Conservation (phyloP, 148 eudicot genomes). For the Rhododendron williamsianum region DNA sequence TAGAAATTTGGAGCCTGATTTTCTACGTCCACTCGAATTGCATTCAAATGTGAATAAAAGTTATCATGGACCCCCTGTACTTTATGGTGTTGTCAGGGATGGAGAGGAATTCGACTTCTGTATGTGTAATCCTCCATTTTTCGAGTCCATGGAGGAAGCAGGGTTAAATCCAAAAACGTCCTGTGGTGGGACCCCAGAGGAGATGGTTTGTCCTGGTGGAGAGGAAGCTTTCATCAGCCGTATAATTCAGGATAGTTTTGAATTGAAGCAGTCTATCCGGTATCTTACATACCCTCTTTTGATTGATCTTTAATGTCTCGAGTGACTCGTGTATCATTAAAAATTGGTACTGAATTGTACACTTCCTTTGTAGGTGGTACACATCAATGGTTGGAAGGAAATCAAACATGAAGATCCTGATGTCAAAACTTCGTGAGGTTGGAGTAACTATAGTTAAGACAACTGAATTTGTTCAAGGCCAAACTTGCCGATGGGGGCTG, state of each 20-base stretch:
- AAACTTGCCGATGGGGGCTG: slow-evolving; percentile 91
- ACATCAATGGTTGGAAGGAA: slow-evolving; percentile 95
- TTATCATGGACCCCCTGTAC: slow-evolving; percentile 60
- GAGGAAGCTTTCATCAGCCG: slow-evolving; percentile 75
- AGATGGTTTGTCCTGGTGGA: slow-evolving; percentile 96
- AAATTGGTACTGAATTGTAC: neutral
- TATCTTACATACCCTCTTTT: slow-evolving; percentile 17
- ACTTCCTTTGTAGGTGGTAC: slow-evolving; percentile 65
- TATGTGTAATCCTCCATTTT: slow-evolving; percentile 98
- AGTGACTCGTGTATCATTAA: neutral
- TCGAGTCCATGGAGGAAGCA: slow-evolving; percentile 87
- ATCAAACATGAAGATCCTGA: slow-evolving; percentile 61
- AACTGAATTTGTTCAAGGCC: slow-evolving; percentile 96
- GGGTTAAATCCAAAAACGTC: slow-evolving; percentile 91
- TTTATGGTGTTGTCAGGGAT: slow-evolving; percentile 67
- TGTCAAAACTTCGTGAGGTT: slow-evolving; percentile 59
- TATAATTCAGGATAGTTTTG: slow-evolving; percentile 73
- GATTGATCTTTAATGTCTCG: neutral
- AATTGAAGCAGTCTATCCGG: slow-evolving; percentile 68
- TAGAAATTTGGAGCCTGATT: slow-evolving; percentile 10
- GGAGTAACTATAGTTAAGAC: slow-evolving; percentile 88
- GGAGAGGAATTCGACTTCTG: slow-evolving; percentile 90
- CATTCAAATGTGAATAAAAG: slow-evolving; percentile 26
- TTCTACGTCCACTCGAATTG: slow-evolving; percentile 7
- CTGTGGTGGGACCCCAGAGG: slow-evolving; percentile 85